phyloP scores from a whole-genome alignment of 345 rosid genomes.

The Linum trigynum region DNA sequence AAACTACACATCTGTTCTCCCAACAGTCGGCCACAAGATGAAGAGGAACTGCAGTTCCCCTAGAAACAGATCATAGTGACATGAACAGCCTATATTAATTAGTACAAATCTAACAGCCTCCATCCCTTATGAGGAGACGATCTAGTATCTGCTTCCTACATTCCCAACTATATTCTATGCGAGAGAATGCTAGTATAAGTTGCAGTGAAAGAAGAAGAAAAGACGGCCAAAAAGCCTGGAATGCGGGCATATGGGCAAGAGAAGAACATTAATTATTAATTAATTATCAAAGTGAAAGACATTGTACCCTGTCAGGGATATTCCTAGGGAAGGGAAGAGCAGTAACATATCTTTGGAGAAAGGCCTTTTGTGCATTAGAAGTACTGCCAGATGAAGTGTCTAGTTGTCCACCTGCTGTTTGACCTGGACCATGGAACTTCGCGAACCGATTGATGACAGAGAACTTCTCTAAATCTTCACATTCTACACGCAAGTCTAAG shows the following conservation, averaged over 20 bases:
- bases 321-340: constrained; percentile 74
- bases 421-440: constrained; percentile 51
- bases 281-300: constrained; percentile 68
- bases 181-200: too few species aligned
- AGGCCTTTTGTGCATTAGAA: constrained; percentile 37
- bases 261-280: constrained; percentile 20
- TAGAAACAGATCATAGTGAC: constrained; percentile 30
- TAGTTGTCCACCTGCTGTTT: constrained; percentile 36
- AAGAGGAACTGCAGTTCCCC: constrained; percentile 27
- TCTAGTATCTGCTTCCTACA: constrained; percentile 23
- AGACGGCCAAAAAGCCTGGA: not conserved
- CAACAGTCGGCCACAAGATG: constrained; percentile 18
- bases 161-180: constrained; percentile 21
- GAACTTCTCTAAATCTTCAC: constrained; percentile 1
- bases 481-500: constrained; percentile 3
- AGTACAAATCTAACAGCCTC: constrained; percentile 28
- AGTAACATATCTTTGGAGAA: constrained; percentile 76
- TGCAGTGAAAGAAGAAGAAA: not conserved
- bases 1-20: constrained; percentile 16
- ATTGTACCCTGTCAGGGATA: constrained; percentile 83
- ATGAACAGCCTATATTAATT: constrained; percentile 32
- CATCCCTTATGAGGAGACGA: constrained; percentile 20
- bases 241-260: constrained; percentile 5
- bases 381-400: constrained; percentile 29
- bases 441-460: constrained; percentile 3